These are phyloP conservation scores for Rhododendron simsii DNA, from an alignment of 148 eudicot genomes.

Conservation along the genomic window DNA sequence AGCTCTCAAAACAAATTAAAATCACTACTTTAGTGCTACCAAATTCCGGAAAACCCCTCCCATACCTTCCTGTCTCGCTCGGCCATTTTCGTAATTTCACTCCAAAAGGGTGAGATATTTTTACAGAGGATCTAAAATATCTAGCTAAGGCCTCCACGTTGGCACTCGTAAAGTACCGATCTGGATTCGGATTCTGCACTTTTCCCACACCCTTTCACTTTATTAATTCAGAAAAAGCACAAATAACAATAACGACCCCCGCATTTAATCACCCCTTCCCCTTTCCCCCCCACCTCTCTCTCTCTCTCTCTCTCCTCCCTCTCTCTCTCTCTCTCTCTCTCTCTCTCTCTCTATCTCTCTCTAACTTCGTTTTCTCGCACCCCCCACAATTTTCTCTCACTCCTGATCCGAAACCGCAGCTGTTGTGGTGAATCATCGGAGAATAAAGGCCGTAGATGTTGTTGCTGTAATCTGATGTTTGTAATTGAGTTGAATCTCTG, in stretches of 20 bases:
- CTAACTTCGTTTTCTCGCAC: not conserved
- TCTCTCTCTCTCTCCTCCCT: not conserved
- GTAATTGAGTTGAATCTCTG: not conserved
- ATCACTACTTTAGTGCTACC: not conserved
- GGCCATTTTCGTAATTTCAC: not conserved
- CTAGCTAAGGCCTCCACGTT: not conserved
- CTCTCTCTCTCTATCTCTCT: not conserved
- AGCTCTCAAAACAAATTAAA: no score
- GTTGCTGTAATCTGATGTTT: no score
- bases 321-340: not conserved
- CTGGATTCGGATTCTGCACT: not conserved
- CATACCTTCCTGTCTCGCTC: not conserved
- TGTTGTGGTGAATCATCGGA: not conserved
- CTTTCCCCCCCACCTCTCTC: not conserved
- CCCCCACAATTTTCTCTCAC: not conserved
- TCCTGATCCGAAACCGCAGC: conserved; percentile 3
- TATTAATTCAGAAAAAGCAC: not conserved
- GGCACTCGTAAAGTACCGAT: not conserved
- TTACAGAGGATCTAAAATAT: not conserved
- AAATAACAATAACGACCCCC: not conserved
- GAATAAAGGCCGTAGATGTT: not conserved
- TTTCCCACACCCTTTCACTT: not conserved
- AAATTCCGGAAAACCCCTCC: not conserved
- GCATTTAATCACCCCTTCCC: not conserved
- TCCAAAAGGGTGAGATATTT: not conserved